A percentile compares a stretch with the other conserved stretches of the same genome.
Conservation (phyloP, 2,329 filamentous ascomycete species). For the Chaetomiaceae sp. region DNA sequence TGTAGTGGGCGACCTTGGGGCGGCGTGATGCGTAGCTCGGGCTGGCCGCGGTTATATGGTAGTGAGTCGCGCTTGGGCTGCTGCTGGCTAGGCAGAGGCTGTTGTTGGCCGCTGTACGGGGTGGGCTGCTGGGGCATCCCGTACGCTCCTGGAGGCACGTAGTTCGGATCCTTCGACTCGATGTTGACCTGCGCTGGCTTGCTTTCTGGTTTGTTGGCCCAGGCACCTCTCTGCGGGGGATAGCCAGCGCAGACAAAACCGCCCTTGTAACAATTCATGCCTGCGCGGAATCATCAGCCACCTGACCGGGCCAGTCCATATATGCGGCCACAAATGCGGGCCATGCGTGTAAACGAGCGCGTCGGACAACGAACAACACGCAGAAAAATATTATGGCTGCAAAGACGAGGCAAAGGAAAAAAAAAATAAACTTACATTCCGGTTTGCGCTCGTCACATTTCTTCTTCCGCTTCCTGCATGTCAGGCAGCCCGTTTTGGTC, state of each 20-base stretch:
- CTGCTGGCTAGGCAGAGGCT: conserved; percentile 29
- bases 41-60: conserved; percentile 55
- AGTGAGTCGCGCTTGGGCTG: conserved; percentile 49
- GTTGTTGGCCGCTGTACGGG: conserved; percentile 24
- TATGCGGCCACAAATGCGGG: conserved; percentile 16
- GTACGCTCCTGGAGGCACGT: conserved; percentile 56
- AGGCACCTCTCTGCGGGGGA: conserved; percentile 68
- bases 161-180: conserved; percentile 72
- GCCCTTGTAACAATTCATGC: conserved; percentile 83
- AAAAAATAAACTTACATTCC: conserved; percentile 60
- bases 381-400: conserved; percentile 5
- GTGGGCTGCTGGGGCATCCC: conserved; percentile 49
- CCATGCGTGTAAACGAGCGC: conserved; percentile 19
- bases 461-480: conserved; percentile 88
- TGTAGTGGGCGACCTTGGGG: conserved; percentile 51
- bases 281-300: conserved; percentile 37
- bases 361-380: neutral
- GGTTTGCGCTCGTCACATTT: conserved; percentile 96
- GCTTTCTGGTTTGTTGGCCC: conserved; percentile 73
- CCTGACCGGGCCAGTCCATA: conserved; percentile 9
- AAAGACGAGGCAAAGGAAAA: neutral
- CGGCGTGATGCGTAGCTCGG: conserved; percentile 54
- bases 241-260: conserved; percentile 92
- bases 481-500: conserved; percentile 93
- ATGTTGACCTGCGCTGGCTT: conserved; percentile 65